Evolutionary conservation across 768 basidiomycete species (phyloP), one percentile per base, ranked within the genome.

Genomic region (Amanita inopinata): DNA sequence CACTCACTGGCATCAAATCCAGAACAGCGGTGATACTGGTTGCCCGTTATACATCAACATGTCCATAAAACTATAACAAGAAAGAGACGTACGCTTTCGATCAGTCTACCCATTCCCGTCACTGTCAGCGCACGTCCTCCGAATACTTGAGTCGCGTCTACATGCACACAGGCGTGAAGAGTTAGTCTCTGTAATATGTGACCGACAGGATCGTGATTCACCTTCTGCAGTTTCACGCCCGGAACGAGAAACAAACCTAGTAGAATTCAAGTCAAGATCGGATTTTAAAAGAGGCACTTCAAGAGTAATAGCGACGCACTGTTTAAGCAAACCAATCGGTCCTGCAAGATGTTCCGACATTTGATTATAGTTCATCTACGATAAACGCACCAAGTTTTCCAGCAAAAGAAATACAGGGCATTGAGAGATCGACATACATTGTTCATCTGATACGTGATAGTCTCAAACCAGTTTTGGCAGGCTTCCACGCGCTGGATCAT

Each of bases 401-500:
- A 19, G 33, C 39, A 17, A 43, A 46, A 19, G 35, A 18, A 28
- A 18, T 35, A 8, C 28, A 27, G 37, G 43, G 12, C 23, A 49
- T 20, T 33, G 12, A 34, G n/a, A 50, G 33, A 38, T 56, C 56
- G 23, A 43, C 70, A 24, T 42, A 87, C 85, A 54, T 89, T 80
- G 56, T 83, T 88, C 90, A 94, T 93, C 59, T 96, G 91, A 56
- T 83, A 78, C 2, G 91, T 96, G 41, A 96, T 67, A 15, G 69
- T 74, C 67, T 98, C 93, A 8, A 92, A 73, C 90, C 90, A 96
- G 37, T 79, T 79, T 55, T 94, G 92, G 47, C 69, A 78, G 14
- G 71, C 74, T 63, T 98, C 92, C 31, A 92, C 74, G 30, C 89
- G 81, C 44, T 86, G 80, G 36, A 97, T 92, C 89, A 97, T 96